These are phyloP conservation scores for Imleria badia DNA, from an alignment of 768 basidiomycete genomes.

Conservation along the genomic window DNA sequence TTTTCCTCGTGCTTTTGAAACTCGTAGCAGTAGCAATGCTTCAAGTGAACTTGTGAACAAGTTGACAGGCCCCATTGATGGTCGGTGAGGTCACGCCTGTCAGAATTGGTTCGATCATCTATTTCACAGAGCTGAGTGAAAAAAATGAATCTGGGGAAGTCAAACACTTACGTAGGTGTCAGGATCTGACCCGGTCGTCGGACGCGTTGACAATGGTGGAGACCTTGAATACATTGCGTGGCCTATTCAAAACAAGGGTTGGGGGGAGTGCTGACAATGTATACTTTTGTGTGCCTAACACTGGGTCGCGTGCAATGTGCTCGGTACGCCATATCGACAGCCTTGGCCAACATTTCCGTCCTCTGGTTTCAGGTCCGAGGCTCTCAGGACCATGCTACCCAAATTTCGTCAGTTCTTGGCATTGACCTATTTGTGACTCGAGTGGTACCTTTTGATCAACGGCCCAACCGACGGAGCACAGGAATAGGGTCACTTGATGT, in stretches of 20 bases:
- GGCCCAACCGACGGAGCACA: constrained; percentile 16
- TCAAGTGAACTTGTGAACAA: background rate
- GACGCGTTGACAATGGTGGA: background rate
- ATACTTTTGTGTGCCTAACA: background rate
- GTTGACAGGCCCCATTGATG: background rate
- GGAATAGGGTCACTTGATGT: constrained; percentile 8
- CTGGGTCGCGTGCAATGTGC: background rate
- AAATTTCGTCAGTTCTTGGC: constrained; percentile 13
- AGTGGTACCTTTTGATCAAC: constrained; percentile 11
- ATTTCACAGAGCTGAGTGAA: background rate
- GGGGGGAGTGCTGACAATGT: background rate
- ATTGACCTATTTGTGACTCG: background rate
- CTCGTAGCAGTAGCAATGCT: background rate
- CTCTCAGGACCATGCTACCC: background rate
- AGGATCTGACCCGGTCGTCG: constrained; percentile 1
- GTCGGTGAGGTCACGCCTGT: background rate
- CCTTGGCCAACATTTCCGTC: background rate
- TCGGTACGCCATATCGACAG: background rate
- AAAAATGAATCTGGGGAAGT: constrained; percentile 10
- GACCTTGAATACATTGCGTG: background rate
- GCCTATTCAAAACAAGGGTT: background rate
- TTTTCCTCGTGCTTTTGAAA: background rate
- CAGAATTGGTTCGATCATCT: background rate
- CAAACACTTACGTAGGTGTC: constrained; percentile 8
- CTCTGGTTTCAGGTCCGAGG: constrained; percentile 3